phyloP scores from a whole-genome alignment of 225 moss, liverwort and hornwort genomes.

The Pleurozium schreberi region DNA sequence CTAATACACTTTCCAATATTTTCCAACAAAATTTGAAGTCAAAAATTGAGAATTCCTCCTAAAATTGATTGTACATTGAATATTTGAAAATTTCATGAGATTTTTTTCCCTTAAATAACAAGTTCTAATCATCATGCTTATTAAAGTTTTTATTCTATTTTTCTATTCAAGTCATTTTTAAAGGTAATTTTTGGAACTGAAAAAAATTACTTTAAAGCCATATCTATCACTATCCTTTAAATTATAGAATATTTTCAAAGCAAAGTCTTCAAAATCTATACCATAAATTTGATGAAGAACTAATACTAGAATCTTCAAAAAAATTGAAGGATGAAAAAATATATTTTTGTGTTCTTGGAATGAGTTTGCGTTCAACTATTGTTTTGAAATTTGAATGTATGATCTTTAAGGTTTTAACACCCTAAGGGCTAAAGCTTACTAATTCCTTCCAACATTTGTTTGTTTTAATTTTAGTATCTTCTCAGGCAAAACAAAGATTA shows the following conservation, averaged over 20 bases:
- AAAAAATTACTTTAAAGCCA: neutral
- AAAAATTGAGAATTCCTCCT: neutral
- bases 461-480: neutral
- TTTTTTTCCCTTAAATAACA: neutral
- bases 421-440: too few relatives aligned
- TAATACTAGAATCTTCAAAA: neutral
- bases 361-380: neutral
- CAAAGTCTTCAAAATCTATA: neutral
- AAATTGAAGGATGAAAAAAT: neutral
- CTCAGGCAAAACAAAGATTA: neutral
- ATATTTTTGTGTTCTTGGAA: neutral
- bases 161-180: neutral
- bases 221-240: neutral
- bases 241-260: neutral
- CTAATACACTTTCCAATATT: neutral
- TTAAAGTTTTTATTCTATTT: too few relatives aligned
- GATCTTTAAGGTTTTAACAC: accelerated
- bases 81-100: neutral
- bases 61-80: neutral
- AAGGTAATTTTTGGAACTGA: neutral
- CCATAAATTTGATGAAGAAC: neutral
- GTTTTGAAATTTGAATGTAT: neutral
- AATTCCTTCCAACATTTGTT: neutral
- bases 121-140: accelerated
- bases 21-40: neutral